Conservation (phyloP, 2,329 filamentous ascomycete genomes). For the Pseudohalonectria lignicola region DNA sequence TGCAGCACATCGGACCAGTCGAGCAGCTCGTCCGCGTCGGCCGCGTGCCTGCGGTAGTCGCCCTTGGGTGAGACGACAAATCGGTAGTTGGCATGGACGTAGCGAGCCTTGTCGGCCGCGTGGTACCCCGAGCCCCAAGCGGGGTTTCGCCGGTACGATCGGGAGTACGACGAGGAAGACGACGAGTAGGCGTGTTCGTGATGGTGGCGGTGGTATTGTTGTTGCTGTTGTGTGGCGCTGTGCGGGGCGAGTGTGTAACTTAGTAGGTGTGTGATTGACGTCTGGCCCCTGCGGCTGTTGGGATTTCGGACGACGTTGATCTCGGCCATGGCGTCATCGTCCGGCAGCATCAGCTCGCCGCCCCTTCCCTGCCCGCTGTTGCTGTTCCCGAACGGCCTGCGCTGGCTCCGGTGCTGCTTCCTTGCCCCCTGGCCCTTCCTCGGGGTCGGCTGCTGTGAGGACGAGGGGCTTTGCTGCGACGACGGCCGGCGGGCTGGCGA, state of each 20-base stretch:
- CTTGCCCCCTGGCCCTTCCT: conserved; percentile 67
- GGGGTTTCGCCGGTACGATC: conserved; percentile 58
- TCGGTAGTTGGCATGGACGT: conserved; percentile 89
- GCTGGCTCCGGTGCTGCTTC: conserved; percentile 77
- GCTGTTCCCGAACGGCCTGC: conserved; percentile 44
- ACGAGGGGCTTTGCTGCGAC: conserved; percentile 18
- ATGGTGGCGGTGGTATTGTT: conserved; percentile 49
- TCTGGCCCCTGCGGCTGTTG: conserved; percentile 76
- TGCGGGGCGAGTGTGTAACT: conserved; percentile 70
- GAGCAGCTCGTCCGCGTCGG: conserved; percentile 78
- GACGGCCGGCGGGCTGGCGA: conserved; percentile 36
- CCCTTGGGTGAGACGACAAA: conserved; percentile 83
- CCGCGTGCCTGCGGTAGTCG: conserved; percentile 69
- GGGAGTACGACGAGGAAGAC: conserved; percentile 26
- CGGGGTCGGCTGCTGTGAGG: conserved; percentile 32
- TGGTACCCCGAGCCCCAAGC: conserved; percentile 89
- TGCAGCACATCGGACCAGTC: conserved; percentile 89
- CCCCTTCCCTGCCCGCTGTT: conserved; percentile 43
- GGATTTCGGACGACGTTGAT: conserved; percentile 48
- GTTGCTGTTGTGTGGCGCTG: too few relatives aligned
- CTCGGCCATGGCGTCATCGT: conserved; percentile 85
- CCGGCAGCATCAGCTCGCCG: too few relatives aligned
- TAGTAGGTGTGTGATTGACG: conserved; percentile 92
- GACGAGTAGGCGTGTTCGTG: conserved; percentile 36
- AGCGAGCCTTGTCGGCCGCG: conserved; percentile 81